These are phyloP conservation scores for Geoglossum cookeanum DNA, from an alignment of 2,329 filamentous ascomycete genomes.

Conservation along the genomic window DNA sequence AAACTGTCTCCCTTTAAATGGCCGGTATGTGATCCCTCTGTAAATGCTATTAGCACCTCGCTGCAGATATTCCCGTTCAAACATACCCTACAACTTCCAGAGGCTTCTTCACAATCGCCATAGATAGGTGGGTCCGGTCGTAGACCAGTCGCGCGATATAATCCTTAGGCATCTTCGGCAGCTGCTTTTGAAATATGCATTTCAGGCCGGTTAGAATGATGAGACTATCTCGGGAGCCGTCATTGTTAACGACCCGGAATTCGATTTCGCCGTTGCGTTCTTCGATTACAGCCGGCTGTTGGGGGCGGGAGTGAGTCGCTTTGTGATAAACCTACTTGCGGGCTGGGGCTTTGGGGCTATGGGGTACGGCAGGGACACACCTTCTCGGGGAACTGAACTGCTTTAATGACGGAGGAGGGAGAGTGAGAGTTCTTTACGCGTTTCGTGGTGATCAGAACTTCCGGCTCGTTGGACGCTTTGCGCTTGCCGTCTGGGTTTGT, in stretches of 20 bases:
- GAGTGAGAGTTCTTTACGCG: conserved; percentile 28
- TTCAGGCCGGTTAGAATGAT: conserved; percentile 93
- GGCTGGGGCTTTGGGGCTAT: background rate
- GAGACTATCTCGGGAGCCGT: conserved; percentile 67
- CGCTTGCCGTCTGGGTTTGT: conserved; percentile 19
- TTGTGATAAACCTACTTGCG: background rate
- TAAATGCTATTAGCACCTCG: background rate
- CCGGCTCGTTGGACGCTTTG: conserved; percentile 30
- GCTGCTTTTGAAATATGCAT: conserved; percentile 94
- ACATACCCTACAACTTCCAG: conserved; percentile 63
- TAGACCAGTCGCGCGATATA: conserved; percentile 97
- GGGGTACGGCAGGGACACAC: conserved; percentile 22
- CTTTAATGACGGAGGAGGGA: conserved; percentile 41
- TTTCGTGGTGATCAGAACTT: conserved; percentile 21
- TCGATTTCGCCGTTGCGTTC: conserved; percentile 90
- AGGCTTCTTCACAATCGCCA: conserved; percentile 93
- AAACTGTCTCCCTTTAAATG: conserved; percentile 80
- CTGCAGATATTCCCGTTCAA: background rate
- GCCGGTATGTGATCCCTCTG: conserved; percentile 88
- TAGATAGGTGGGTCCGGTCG: conserved; percentile 86
- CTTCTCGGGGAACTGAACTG: conserved; percentile 81
- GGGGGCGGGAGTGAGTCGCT: background rate
- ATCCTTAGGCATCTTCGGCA: conserved; percentile 98
- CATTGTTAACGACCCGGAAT: conserved; percentile 96
- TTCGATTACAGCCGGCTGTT: conserved; percentile 69